Conservation (phyloP, 1,284 basidiomycete genomes). For the Pseudomicrostroma phylloplanum region DNA sequence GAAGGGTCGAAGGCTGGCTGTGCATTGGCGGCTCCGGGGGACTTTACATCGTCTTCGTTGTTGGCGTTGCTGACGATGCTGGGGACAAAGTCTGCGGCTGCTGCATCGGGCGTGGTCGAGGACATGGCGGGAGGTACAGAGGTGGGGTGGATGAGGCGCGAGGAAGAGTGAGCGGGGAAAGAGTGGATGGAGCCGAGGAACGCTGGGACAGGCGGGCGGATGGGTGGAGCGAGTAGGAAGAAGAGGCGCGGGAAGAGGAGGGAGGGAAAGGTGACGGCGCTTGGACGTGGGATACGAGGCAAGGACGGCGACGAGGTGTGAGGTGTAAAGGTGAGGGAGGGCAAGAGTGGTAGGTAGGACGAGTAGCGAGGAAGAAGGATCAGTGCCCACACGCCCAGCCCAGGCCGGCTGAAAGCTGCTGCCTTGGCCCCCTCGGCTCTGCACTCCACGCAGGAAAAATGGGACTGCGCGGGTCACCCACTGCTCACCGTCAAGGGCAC, state of each 20-base stretch:
- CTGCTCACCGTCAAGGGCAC: not conserved
- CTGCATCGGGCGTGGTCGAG: constrained; percentile 6
- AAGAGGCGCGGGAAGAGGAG: not conserved
- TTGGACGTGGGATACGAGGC: not conserved
- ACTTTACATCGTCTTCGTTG: constrained; percentile 2
- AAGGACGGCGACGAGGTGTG: constrained; percentile 11
- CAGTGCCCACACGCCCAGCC: not conserved
- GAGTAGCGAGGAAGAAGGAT: not conserved
- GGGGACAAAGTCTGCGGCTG: not conserved
- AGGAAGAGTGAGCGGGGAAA: not conserved
- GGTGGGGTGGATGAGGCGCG: constrained; percentile 3
- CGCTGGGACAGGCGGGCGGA: not conserved
- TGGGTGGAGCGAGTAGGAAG: not conserved
- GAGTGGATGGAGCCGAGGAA: not conserved
- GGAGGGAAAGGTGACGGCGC: not conserved
- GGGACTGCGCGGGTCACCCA: not conserved
- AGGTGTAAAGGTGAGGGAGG: constrained; percentile 6
- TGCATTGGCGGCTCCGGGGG: constrained; percentile 16
- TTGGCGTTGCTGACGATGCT: constrained; percentile 14
- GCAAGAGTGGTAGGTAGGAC: constrained; percentile 9
- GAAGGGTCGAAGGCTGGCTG: constrained; percentile 27
- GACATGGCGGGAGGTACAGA: constrained; percentile 12
- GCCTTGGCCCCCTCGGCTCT: not conserved
- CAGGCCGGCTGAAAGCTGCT: not conserved
- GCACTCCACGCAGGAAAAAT: not conserved